Conservation (phyloP, 257 asterid genomes). For the Misopates orontium region DNA sequence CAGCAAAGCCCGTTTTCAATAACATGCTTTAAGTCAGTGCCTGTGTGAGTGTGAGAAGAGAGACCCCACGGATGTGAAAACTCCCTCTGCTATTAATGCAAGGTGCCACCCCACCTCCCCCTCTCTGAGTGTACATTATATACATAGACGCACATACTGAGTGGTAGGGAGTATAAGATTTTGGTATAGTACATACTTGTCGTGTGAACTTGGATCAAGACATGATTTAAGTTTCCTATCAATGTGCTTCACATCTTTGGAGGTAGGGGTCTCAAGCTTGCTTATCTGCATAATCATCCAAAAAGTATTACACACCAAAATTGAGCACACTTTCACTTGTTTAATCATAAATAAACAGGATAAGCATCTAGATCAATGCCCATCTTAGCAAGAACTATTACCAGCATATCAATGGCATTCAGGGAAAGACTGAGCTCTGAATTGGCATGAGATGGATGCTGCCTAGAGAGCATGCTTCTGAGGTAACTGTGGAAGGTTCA, state of each 20-base stretch:
- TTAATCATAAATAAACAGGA: not conserved
- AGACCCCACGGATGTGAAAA: not conserved
- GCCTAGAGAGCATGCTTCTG: constrained; percentile 55
- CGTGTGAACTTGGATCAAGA: constrained; percentile 88
- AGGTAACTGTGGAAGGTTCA: constrained; percentile 58
- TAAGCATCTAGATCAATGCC: not conserved
- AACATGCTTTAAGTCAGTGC: not conserved
- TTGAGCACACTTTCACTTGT: constrained; percentile 10
- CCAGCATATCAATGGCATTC: constrained; percentile 65
- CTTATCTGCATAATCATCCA: constrained; percentile 48
- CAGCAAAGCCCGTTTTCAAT: constrained; percentile 19
- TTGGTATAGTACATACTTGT: constrained; percentile 59
- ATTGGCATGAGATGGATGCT: constrained; percentile 52
- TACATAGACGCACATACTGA: not conserved
- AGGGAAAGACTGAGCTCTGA: constrained; percentile 52
- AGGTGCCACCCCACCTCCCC: no score
- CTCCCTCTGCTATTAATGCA: no score
- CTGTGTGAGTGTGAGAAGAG: not conserved
- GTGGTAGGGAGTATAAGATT: not conserved
- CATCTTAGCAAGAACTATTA: constrained; percentile 27
- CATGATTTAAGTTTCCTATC: constrained; percentile 95
- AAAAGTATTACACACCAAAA: constrained; percentile 6
- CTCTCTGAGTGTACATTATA: no score
- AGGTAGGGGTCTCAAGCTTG: constrained; percentile 76
- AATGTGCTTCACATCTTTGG: constrained; percentile 91